These are phyloP conservation scores for Claviceps arundinis DNA, from an alignment of 2,329 filamentous ascomycete genomes.

Conservation along the genomic window DNA sequence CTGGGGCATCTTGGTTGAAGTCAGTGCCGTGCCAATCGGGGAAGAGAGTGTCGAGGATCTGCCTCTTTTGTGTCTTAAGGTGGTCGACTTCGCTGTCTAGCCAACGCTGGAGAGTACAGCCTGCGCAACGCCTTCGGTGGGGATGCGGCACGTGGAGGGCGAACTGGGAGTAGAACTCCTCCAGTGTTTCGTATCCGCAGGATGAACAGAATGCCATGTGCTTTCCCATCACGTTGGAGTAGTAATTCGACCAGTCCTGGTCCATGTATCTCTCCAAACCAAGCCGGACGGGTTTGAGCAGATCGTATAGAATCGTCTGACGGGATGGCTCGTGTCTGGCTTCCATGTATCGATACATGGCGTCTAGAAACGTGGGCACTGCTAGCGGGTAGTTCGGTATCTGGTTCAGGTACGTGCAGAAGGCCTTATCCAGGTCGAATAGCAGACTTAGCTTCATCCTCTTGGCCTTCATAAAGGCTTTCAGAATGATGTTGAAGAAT, in stretches of 20 bases:
- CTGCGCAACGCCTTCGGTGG: slow-evolving; percentile 15
- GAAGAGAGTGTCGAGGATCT: slow-evolving; percentile 13
- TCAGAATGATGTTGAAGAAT: slow-evolving; percentile 19
- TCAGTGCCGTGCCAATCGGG: slow-evolving; percentile 11
- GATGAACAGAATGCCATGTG: slow-evolving; percentile 18
- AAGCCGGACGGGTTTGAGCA: slow-evolving; percentile 19
- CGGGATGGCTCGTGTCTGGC: background rate
- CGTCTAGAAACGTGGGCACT: slow-evolving; percentile 20
- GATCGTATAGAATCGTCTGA: slow-evolving; percentile 17
- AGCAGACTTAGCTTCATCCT: slow-evolving; percentile 17
- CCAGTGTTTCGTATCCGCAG: slow-evolving; percentile 20
- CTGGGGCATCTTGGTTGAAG: slow-evolving; percentile 21
- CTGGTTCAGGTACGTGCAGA: slow-evolving; percentile 16
- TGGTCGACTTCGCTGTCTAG: slow-evolving; percentile 21
- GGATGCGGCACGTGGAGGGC: slow-evolving; percentile 2
- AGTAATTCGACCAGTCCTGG: slow-evolving; percentile 13
- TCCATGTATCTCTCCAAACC: slow-evolving; percentile 11
- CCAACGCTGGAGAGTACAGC: slow-evolving; percentile 14
- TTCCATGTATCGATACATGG: slow-evolving; percentile 15
- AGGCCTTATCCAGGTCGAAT: slow-evolving; percentile 17
- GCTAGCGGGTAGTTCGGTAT: slow-evolving; percentile 18
- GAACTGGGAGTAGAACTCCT: slow-evolving; percentile 16
- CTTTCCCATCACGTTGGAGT: slow-evolving; percentile 13
- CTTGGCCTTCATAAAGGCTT: slow-evolving; percentile 21
- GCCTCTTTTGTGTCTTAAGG: slow-evolving; percentile 11